phyloP scores from a whole-genome alignment of 2,329 filamentous ascomycete species.

The Aspergillus aculeatinus region DNA sequence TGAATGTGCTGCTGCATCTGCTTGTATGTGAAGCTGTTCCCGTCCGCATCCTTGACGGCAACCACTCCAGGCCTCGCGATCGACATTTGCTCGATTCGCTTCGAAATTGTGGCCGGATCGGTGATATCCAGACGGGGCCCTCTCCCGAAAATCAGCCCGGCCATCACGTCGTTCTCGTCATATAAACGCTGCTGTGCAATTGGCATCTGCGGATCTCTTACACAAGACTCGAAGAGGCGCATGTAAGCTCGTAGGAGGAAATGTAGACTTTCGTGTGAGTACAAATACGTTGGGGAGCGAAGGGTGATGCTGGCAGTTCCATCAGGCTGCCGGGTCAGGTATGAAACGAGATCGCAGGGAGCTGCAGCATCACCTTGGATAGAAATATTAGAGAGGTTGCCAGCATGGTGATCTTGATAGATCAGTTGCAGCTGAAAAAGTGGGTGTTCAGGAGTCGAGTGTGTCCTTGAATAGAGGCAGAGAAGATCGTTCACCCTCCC shows the following conservation, averaged over 20 bases:
- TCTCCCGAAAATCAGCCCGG: background rate
- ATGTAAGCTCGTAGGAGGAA: background rate
- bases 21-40: background rate
- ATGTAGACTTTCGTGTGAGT: background rate
- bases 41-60: background rate
- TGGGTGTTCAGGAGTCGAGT: background rate
- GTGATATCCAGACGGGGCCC: background rate
- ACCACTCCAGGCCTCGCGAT: background rate
- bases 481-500: background rate
- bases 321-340: background rate
- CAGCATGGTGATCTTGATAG: background rate
- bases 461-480: background rate
- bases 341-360: background rate
- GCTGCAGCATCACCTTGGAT: background rate
- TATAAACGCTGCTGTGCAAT: background rate
- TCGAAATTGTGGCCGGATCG: background rate
- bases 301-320: background rate
- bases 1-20: background rate
- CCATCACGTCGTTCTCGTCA: background rate
- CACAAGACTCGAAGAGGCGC: background rate
- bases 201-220: background rate
- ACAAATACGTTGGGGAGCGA: background rate
- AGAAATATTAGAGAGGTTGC: background rate
- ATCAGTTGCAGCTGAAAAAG: background rate
- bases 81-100: background rate